phyloP scores from a whole-genome alignment of 2,329 filamentous ascomycete species.

The Nothopassalora personata region DNA sequence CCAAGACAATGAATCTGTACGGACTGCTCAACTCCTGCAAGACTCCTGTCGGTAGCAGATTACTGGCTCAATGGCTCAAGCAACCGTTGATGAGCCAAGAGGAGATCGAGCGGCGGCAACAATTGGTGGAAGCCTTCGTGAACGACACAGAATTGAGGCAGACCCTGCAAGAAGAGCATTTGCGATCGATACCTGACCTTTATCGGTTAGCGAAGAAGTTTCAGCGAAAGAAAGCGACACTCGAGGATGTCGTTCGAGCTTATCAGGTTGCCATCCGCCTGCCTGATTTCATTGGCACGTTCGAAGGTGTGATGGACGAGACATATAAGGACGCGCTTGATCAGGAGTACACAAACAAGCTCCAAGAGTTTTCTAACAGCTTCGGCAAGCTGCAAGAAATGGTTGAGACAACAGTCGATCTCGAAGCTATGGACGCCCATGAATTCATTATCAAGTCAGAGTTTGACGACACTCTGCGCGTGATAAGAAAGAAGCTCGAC shows the following conservation, averaged over 20 bases:
- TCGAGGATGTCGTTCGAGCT: slow-evolving; percentile 91
- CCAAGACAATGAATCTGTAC: slow-evolving; percentile 96
- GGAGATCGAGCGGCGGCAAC: slow-evolving; percentile 86
- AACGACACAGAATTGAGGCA: slow-evolving; percentile 88
- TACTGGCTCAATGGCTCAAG: slow-evolving; percentile 94
- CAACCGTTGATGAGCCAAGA: slow-evolving; percentile 88
- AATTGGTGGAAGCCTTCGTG: slow-evolving; percentile 91
- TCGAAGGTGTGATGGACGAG: slow-evolving; percentile 95
- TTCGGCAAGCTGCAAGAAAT: slow-evolving; percentile 88
- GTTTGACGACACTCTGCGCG: slow-evolving; percentile 80
- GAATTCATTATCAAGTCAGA: slow-evolving; percentile 99
- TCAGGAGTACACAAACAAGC: slow-evolving; percentile 76
- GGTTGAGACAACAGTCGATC: slow-evolving; percentile 96
- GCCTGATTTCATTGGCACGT: slow-evolving; percentile 79
- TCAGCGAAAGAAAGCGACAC: slow-evolving; percentile 79
- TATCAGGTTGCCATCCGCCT: slow-evolving; percentile 93
- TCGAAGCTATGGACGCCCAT: slow-evolving; percentile 91
- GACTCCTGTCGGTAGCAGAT: slow-evolving; percentile 81
- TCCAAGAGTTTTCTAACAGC: slow-evolving; percentile 67
- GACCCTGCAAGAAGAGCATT: slow-evolving; percentile 93
- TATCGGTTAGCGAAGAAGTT: slow-evolving; percentile 93
- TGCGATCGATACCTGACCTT: slow-evolving; percentile 87
- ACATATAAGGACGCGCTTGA: slow-evolving; percentile 83
- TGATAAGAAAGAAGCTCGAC: slow-evolving; percentile 89
- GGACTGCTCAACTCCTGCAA: slow-evolving; percentile 96